Evolutionary conservation across 768 basidiomycete genomes (phyloP).

Genomic region (Termitomyces sp.): DNA sequence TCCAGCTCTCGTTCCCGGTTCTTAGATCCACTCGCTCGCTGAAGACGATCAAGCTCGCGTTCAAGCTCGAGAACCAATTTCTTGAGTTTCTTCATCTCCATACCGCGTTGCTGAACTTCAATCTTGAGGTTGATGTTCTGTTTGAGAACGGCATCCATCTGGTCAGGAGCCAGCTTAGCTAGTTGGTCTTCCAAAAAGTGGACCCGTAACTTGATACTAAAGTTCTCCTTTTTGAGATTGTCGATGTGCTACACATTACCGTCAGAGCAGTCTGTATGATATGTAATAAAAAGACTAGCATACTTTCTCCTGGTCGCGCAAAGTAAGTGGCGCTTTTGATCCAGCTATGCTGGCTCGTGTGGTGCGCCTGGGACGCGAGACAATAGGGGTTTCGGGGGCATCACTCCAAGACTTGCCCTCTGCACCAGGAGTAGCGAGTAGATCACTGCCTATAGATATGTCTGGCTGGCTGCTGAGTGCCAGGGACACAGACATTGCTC

Average conservation of each 20-base stretch:
- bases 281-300: slow-evolving; percentile 10
- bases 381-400: slow-evolving; percentile 43
- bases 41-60: slow-evolving; percentile 67
- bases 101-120: slow-evolving; percentile 82
- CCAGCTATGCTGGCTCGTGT: slow-evolving; percentile 27
- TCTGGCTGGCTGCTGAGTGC: slow-evolving; percentile 45
- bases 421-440: slow-evolving; percentile 49
- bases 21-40: slow-evolving; percentile 40
- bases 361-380: slow-evolving; percentile 37
- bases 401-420: slow-evolving; percentile 40
- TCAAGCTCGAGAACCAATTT: slow-evolving; percentile 84
- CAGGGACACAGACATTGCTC: slow-evolving; percentile 38
- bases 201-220: slow-evolving; percentile 91
- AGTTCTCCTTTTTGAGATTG: slow-evolving; percentile 94
- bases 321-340: slow-evolving; percentile 56
- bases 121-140: slow-evolving; percentile 93
- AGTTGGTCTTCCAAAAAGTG: slow-evolving; percentile 94
- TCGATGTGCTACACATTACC: slow-evolving; percentile 71
- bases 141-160: slow-evolving; percentile 86
- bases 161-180: slow-evolving; percentile 83
- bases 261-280: neutral
- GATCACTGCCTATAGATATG: slow-evolving; percentile 47
- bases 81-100: slow-evolving; percentile 89
- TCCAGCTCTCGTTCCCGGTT: slow-evolving; percentile 72
- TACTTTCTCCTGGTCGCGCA: slow-evolving; percentile 97